Evolutionary conservation across 768 basidiomycete species (phyloP).

Genomic region (Leucosporidium yakuticum): DNA sequence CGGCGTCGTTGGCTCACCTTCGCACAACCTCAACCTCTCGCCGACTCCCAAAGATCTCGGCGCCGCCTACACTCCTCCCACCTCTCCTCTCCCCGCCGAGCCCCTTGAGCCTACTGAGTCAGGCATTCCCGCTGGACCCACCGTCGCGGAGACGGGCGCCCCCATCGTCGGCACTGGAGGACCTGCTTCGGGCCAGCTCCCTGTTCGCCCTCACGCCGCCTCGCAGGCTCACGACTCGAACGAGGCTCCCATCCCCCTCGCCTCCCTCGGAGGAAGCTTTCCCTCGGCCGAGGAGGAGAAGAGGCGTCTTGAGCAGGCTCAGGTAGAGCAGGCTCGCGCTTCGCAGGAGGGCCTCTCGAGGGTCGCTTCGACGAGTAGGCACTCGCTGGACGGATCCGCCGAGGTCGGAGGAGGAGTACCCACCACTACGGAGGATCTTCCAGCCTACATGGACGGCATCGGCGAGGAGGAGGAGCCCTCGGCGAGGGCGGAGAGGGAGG

Average conservation of each 20-base stretch:
- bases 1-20: conserved; percentile 10
- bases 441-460: conserved; percentile 15
- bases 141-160: conserved; percentile 41
- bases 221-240: no score
- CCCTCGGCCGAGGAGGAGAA: conserved; percentile 6
- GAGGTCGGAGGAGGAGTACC: conserved; percentile 4
- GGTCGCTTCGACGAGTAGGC: conserved; percentile 6
- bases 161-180: conserved; percentile 39
- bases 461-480: conserved; percentile 19
- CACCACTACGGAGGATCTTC: not conserved
- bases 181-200: conserved; percentile 39
- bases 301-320: not conserved
- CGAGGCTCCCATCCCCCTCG: not conserved
- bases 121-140: conserved; percentile 39
- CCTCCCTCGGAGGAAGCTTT: not conserved
- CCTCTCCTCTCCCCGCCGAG: conserved; percentile 29
- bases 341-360: conserved; percentile 35
- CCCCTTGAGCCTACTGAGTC: conserved; percentile 39
- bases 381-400: not conserved
- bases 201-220: no score
- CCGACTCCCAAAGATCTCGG: conserved; percentile 12
- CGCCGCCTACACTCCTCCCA: conserved; percentile 23
- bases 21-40: conserved; percentile 3
- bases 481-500: conserved; percentile 8
- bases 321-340: not conserved